Evolutionary conservation across 768 basidiomycete genomes (phyloP), one percentile per base, ranked within the genome.

Genomic region (Hypholoma fasciculare): DNA sequence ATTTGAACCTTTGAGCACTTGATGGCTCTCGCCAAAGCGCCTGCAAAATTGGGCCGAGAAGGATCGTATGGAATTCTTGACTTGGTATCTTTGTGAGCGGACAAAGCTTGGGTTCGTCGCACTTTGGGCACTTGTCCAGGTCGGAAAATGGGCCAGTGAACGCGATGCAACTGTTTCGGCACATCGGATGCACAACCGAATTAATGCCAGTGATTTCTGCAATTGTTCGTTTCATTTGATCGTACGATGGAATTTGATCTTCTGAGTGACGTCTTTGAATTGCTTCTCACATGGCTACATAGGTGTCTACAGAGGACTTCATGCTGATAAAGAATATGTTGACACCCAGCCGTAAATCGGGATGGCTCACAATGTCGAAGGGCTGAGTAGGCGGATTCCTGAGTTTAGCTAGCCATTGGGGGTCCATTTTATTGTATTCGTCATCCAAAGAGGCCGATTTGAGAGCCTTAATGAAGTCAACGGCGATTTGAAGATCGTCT

Each of bases 181-280:
- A 82, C 78, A 82, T 82, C 54, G 82, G 72, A n/a, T 71, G 52
- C 0, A 63, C 40, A 12, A 82, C 58, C 0, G 72, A 48, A 7
- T 65, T 39, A 4, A 83, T 57, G 0, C 77, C 74, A 14, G 67
- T 77, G 11, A 76, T 47, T 7, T 65, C 19, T 11, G 62, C 55
- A 12, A 76, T 54, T 2, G 44, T 48, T 4, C 61, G 34, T 44
- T 73, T 67, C 43, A 75, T 53, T 36, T 39, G 57, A 40, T 75
- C 49, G 39, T 63, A 69, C 1, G 71, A 71, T 7, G 71, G 68
- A 26, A 75, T 64, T 6, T 62, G 50, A 16, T 65, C 56, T 2
- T 72, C 64, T 7, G 71, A 72, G 57, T 67, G 60, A 3, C 65
- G 62, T 6, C 40, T 16, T 6, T 42, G 34, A 30, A 59, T 53